Evolutionary conservation across 1,139 yeast species (phyloP).

Genomic region (Zhuliangozyma blackwelliae): DNA sequence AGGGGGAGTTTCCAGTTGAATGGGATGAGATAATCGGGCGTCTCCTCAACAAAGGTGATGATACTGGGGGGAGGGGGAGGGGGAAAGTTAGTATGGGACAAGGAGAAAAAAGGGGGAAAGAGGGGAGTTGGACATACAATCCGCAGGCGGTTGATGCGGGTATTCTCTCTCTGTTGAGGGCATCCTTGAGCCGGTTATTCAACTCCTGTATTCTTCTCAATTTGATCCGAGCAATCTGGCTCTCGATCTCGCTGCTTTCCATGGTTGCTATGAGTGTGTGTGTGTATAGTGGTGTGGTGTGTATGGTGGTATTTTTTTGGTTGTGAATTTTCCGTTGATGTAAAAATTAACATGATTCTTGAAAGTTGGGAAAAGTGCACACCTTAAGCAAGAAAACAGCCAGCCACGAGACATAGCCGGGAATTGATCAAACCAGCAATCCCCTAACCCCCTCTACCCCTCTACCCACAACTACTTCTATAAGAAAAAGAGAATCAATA

Average conservation of each 20-base stretch:
- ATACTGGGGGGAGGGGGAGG: constrained; percentile 17
- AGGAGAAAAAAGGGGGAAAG: constrained; percentile 1
- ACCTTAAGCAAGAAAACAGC: too few relatives aligned
- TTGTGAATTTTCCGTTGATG: neutral
- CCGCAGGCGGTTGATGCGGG: constrained; percentile 67
- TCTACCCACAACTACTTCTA: constrained; percentile 6
- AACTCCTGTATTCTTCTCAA: constrained; percentile 61
- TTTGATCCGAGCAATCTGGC: constrained; percentile 43
- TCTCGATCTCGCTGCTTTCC: constrained; percentile 18
- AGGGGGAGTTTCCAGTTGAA: constrained; percentile 46
- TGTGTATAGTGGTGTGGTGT: neutral
- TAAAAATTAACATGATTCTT: constrained; percentile 1
- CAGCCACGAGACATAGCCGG: too few relatives aligned
- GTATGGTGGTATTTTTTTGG: neutral
- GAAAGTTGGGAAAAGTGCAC: too few relatives aligned
- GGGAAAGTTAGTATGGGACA: too few relatives aligned
- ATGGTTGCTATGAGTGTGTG: constrained; percentile 1
- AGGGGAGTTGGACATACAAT: constrained; percentile 19
- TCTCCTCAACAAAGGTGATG: constrained; percentile 41
- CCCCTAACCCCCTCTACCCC: neutral
- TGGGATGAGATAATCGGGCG: constrained; percentile 52
- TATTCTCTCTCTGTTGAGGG: constrained; percentile 55
- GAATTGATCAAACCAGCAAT: neutral
- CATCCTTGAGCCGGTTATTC: constrained; percentile 50
- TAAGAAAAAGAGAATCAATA: constrained; percentile 58